Evolutionary conservation across 129 eudicot genomes (phyloP).

Genomic region (Lactuca saligna): DNA sequence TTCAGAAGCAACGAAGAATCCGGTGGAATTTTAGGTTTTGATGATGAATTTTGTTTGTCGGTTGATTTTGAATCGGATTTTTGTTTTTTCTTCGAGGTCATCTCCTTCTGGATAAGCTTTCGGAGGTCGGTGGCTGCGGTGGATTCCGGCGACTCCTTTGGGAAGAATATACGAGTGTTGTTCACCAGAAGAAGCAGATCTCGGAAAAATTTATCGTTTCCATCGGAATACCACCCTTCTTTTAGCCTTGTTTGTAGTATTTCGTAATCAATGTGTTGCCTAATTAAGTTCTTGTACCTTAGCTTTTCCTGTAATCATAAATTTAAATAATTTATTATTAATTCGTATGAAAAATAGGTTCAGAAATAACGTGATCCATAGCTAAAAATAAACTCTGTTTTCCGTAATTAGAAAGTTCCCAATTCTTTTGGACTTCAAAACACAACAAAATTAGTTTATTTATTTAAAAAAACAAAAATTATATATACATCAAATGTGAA

Average conservation of each 20-base stretch:
- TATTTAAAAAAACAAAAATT: no score
- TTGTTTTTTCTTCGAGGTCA: conserved; percentile 32
- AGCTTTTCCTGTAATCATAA: conserved; percentile 49
- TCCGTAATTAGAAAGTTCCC: background rate
- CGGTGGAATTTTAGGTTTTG: conserved; percentile 27
- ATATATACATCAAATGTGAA: background rate
- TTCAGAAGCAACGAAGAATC: conserved; percentile 44
- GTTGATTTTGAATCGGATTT: conserved; percentile 39
- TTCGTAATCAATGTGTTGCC: conserved; percentile 62
- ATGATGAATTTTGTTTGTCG: conserved; percentile 40
- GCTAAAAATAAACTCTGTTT: background rate
- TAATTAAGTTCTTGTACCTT: conserved; percentile 55
- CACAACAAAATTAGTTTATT: no score
- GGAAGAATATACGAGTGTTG: conserved; percentile 60
- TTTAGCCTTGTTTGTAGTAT: conserved; percentile 50
- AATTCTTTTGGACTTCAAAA: background rate
- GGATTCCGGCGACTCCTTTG: conserved; percentile 49
- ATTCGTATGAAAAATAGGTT: background rate
- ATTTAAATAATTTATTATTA: background rate
- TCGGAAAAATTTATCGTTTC: conserved; percentile 52
- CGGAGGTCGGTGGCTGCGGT: conserved; percentile 58
- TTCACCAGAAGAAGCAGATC: conserved; percentile 61
- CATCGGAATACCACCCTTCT: conserved; percentile 55
- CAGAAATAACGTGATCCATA: background rate
- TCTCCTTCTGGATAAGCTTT: conserved; percentile 46